phyloP scores from a whole-genome alignment of 2,329 filamentous ascomycete genomes.

The Byssothecium circinans region DNA sequence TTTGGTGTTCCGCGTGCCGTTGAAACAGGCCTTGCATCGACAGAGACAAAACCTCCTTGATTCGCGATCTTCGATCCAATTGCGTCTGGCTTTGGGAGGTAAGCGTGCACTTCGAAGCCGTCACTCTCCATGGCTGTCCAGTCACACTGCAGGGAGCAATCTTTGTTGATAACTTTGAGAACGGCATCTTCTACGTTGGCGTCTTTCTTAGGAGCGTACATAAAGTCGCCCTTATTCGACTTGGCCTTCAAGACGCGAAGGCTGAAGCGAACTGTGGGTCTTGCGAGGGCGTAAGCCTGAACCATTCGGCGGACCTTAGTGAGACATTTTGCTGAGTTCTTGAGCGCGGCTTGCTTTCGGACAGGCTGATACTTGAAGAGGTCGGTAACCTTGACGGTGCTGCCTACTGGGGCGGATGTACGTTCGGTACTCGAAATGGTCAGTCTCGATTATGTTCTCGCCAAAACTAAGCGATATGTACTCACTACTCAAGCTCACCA shows the following conservation, averaged over 20 bases:
- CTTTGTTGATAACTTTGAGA: slow-evolving; percentile 63
- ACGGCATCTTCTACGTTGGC: slow-evolving; percentile 60
- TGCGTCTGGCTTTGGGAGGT: slow-evolving; percentile 58
- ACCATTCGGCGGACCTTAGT: slow-evolving; percentile 62
- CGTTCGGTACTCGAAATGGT: slow-evolving; percentile 26
- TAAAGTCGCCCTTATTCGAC: slow-evolving; percentile 58
- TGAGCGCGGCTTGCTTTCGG: slow-evolving; percentile 60
- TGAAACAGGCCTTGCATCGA: slow-evolving; percentile 69
- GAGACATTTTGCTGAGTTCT: slow-evolving; percentile 60
- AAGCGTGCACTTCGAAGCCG: slow-evolving; percentile 57
- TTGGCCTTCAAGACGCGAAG: slow-evolving; percentile 61
- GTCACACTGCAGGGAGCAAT: slow-evolving; percentile 58
- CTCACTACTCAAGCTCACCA: slow-evolving; percentile 52
- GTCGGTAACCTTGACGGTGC: slow-evolving; percentile 62
- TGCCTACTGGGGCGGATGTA: slow-evolving; percentile 65
- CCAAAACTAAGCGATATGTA: not conserved
- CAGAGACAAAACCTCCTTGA: slow-evolving; percentile 61
- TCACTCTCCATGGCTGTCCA: slow-evolving; percentile 40
- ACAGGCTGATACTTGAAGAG: slow-evolving; percentile 66
- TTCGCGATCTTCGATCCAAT: slow-evolving; percentile 44
- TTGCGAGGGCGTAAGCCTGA: slow-evolving; percentile 66
- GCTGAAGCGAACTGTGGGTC: slow-evolving; percentile 62
- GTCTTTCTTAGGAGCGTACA: slow-evolving; percentile 60
- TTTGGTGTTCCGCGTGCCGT: slow-evolving; percentile 59
- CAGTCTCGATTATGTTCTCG: not conserved